These are phyloP conservation scores for Scedosporium minutisporum DNA, from an alignment of 2,329 filamentous ascomycete genomes.

Conservation along the genomic window DNA sequence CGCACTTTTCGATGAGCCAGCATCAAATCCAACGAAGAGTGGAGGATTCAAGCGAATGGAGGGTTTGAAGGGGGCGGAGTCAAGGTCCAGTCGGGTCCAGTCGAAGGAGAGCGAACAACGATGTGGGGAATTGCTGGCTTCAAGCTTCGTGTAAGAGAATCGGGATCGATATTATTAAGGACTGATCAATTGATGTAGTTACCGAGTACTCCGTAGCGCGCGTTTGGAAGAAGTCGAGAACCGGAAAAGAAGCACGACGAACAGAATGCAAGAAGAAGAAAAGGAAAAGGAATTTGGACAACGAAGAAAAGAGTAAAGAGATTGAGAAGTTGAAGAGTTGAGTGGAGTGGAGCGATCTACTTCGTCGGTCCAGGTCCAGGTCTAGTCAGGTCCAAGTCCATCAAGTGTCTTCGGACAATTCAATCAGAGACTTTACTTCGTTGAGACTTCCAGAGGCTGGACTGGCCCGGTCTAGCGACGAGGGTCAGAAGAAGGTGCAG, in stretches of 20 bases:
- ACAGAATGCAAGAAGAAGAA: neutral
- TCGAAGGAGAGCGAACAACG: neutral
- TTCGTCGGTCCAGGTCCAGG: too few species aligned
- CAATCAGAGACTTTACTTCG: too few species aligned
- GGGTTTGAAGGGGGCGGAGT: slow-evolving; percentile 2
- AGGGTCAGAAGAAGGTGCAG: neutral
- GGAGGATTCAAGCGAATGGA: neutral
- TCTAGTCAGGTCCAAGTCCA: too few species aligned
- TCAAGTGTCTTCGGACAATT: too few species aligned
- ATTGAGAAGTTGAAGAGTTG: neutral
- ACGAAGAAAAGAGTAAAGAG: neutral
- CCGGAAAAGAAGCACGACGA: neutral
- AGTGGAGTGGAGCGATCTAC: too few species aligned
- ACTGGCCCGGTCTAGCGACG: neutral
- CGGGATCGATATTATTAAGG: neutral
- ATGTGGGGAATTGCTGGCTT: neutral
- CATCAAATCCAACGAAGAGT: neutral
- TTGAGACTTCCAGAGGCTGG: too few species aligned
- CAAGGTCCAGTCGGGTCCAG: neutral
- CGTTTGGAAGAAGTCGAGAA: neutral
- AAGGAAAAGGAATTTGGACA: neutral
- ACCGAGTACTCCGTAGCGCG: neutral
- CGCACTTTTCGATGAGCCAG: neutral
- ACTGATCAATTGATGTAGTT: neutral
- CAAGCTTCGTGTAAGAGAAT: neutral